Conservation (phyloP, 1,284 basidiomycete species). For the Rhodotorula sp. region DNA sequence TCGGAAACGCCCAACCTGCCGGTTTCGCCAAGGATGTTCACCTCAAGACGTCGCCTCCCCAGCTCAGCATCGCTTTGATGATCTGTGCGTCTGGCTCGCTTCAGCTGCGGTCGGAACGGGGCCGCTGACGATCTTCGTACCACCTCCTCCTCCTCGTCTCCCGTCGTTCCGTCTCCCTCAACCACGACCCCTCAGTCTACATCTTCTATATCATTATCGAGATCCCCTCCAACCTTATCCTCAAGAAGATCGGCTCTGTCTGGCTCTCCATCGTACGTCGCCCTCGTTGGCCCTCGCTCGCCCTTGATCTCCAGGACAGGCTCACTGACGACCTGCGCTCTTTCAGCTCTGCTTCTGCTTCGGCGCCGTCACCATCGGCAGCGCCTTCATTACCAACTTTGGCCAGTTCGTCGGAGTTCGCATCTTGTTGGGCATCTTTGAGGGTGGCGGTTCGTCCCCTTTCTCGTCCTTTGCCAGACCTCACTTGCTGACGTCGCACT, state of each 20-base stretch:
- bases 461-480: too few species aligned
- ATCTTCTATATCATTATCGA: conserved; percentile 41
- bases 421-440: conserved; percentile 48
- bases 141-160: neutral
- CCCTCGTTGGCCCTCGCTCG: too few species aligned
- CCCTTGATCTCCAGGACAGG: neutral
- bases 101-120: conserved; percentile 32
- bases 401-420: conserved; percentile 47
- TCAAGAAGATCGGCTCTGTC: conserved; percentile 35
- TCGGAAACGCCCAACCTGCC: conserved; percentile 9
- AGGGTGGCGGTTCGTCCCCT: conserved; percentile 43
- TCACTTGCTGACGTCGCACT: conserved; percentile 34
- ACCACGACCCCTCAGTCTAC: conserved; percentile 15
- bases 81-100: too few species aligned
- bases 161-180: neutral
- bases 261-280: conserved; percentile 31
- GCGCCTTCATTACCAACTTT: conserved; percentile 47
- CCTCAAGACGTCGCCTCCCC: too few species aligned
- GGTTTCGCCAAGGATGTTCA: too few species aligned
- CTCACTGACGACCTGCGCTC: neutral
- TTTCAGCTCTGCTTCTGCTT: conserved; percentile 31
- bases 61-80: too few species aligned
- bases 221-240: conserved; percentile 43
- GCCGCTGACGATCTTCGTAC: conserved; percentile 21
- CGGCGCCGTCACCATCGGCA: conserved; percentile 36